phyloP scores from a whole-genome alignment of 2,329 filamentous ascomycete species.

The Ascosphaera acerosa region DNA sequence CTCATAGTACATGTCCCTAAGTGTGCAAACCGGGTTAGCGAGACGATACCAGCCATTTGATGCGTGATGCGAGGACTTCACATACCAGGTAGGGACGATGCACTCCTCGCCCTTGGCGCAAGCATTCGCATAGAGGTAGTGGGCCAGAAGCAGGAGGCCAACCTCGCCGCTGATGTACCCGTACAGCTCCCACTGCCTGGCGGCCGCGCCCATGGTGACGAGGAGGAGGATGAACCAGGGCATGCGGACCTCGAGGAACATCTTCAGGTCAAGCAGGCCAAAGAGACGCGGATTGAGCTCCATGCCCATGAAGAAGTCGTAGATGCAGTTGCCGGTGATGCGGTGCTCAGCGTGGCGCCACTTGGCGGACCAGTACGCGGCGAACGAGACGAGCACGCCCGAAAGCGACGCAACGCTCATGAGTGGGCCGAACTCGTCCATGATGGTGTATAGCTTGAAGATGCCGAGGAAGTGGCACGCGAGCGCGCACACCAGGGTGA shows the following conservation, averaged over 20 bases:
- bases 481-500: slow-evolving; percentile 47
- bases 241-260: slow-evolving; percentile 84
- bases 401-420: slow-evolving; percentile 84
- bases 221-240: slow-evolving; percentile 82
- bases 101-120: slow-evolving; percentile 82
- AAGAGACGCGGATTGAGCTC: slow-evolving; percentile 74
- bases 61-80: slow-evolving; percentile 3
- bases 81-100: slow-evolving; percentile 60
- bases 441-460: slow-evolving; percentile 73
- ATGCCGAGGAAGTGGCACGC: slow-evolving; percentile 54
- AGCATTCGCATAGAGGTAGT: slow-evolving; percentile 78
- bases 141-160: slow-evolving; percentile 60
- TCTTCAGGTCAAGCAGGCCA: slow-evolving; percentile 67
- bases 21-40: too few species aligned
- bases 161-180: slow-evolving; percentile 75
- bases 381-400: slow-evolving; percentile 56
- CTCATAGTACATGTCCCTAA: slow-evolving; percentile 86
- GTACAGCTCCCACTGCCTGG: slow-evolving; percentile 60
- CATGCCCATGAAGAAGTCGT: slow-evolving; percentile 80
- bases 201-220: slow-evolving; percentile 47
- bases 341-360: slow-evolving; percentile 62
- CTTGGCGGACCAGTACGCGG: slow-evolving; percentile 70
- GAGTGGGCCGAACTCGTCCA: slow-evolving; percentile 86
- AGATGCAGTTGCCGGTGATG: slow-evolving; percentile 62
- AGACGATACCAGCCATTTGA: neutral